Conservation (phyloP, 2,329 filamentous ascomycete genomes). For the Aplosporella prunicola region DNA sequence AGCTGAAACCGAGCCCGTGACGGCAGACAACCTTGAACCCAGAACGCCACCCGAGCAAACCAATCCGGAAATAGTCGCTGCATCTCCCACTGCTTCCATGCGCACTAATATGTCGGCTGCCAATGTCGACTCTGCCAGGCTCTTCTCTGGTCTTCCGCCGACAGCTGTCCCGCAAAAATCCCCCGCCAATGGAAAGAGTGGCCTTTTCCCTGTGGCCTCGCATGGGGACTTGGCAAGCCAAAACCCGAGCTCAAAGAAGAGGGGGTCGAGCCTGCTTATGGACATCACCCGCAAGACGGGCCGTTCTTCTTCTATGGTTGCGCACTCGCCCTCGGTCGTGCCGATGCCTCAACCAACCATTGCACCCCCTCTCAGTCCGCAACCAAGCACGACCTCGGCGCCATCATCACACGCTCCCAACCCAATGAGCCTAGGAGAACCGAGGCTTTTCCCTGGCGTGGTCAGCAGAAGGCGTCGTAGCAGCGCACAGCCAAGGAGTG, state of each 20-base stretch:
- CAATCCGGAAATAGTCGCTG: slow-evolving; percentile 17
- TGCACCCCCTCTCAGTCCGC: slow-evolving; percentile 14
- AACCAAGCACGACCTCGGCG: slow-evolving; percentile 18
- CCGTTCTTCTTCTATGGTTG: slow-evolving; percentile 9
- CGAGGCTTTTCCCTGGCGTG: slow-evolving; percentile 62
- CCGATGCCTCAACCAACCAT: slow-evolving; percentile 10
- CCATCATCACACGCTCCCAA: slow-evolving; percentile 21
- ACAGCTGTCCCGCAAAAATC: slow-evolving; percentile 21
- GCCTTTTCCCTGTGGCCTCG: neutral
- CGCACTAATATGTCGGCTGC: slow-evolving; percentile 31
- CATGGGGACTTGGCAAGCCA: too few species aligned
- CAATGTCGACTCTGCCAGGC: slow-evolving; percentile 17
- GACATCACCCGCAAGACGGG: neutral
- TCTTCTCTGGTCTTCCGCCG: slow-evolving; percentile 22
- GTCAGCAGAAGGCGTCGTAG: slow-evolving; percentile 40
- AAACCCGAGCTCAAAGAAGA: too few species aligned
- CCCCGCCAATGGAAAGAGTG: too few species aligned
- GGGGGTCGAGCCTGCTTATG: too few species aligned
- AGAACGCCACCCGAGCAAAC: slow-evolving; percentile 20
- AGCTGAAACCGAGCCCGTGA: slow-evolving; percentile 24
- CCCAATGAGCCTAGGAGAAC: slow-evolving; percentile 58
- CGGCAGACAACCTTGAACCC: slow-evolving; percentile 25
- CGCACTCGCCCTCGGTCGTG: slow-evolving; percentile 2
- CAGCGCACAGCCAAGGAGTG: slow-evolving; percentile 12
- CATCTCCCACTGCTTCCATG: slow-evolving; percentile 32